These are phyloP conservation scores for Leccinum subgranulosum DNA, from an alignment of 768 basidiomycete genomes.

Conservation along the genomic window DNA sequence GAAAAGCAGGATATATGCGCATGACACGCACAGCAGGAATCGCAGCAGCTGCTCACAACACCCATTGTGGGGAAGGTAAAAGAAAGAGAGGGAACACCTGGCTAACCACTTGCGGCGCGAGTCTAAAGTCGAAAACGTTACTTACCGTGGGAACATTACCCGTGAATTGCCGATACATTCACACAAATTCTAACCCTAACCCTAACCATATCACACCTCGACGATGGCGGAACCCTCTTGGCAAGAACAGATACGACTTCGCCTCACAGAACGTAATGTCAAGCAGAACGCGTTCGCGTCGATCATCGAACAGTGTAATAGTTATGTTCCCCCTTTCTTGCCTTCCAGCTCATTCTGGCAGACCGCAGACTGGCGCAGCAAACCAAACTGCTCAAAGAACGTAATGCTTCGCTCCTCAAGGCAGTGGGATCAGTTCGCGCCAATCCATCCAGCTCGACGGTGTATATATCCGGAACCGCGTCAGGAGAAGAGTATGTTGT, in stretches of 20 bases:
- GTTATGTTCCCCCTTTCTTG: slow-evolving; percentile 24
- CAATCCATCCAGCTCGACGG: slow-evolving; percentile 61
- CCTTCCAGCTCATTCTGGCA: slow-evolving; percentile 33
- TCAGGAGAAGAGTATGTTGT: slow-evolving; percentile 64
- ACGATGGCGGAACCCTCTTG: slow-evolving; percentile 80
- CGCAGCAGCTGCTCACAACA: slow-evolving; percentile 76
- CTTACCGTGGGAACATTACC: slow-evolving; percentile 20
- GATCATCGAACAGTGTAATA: slow-evolving; percentile 87
- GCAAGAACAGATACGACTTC: slow-evolving; percentile 77
- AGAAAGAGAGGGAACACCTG: background rate
- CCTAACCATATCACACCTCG: slow-evolving; percentile 8
- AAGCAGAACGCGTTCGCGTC: slow-evolving; percentile 77
- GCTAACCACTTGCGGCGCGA: slow-evolving; percentile 9
- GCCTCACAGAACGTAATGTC: slow-evolving; percentile 81
- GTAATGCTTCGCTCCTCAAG: slow-evolving; percentile 84
- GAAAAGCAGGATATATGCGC: slow-evolving; percentile 6
- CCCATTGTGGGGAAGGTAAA: slow-evolving; percentile 49
- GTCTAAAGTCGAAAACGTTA: slow-evolving; percentile 16
- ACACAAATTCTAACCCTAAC: slow-evolving; percentile 23
- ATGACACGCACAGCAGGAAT: slow-evolving; percentile 66
- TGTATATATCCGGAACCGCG: slow-evolving; percentile 52
- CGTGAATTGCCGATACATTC: slow-evolving; percentile 20
- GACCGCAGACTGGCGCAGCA: slow-evolving; percentile 91
- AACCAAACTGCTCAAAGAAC: slow-evolving; percentile 86
- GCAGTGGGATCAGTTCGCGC: slow-evolving; percentile 73